Evolutionary conservation across 2,329 filamentous ascomycete genomes (phyloP).

Genomic region (Stemphylium vesicarium): DNA sequence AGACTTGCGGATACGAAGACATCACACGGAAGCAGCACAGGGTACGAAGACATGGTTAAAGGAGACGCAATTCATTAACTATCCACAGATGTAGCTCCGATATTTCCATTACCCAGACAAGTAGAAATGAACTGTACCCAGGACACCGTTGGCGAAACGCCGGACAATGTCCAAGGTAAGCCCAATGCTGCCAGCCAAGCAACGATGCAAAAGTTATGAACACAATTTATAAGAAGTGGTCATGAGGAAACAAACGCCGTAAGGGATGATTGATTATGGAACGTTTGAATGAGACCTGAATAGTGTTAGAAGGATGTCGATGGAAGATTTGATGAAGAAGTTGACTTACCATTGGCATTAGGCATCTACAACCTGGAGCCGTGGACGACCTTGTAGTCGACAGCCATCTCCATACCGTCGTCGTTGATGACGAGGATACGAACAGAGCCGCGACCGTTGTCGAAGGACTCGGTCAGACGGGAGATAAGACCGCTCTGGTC

Average conservation of each 20-base stretch:
- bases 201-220: slow-evolving; percentile 47
- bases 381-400: slow-evolving; percentile 99
- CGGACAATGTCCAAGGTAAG: slow-evolving; percentile 21
- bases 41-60: slow-evolving; percentile 7
- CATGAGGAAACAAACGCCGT: slow-evolving; percentile 44
- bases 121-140: slow-evolving; percentile 26
- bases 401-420: slow-evolving; percentile 88
- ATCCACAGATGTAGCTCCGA: slow-evolving; percentile 45
- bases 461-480: slow-evolving; percentile 83
- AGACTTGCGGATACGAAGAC: background rate
- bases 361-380: slow-evolving; percentile 65
- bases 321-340: background rate
- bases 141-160: slow-evolving; percentile 24
- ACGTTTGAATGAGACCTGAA: slow-evolving; percentile 36
- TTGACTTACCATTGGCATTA: slow-evolving; percentile 40
- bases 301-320: slow-evolving; percentile 20
- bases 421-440: slow-evolving; percentile 96
- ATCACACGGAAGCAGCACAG: background rate
- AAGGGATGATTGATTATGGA: slow-evolving; percentile 40
- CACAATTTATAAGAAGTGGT: slow-evolving; percentile 44
- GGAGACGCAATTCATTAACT: slow-evolving; percentile 46
- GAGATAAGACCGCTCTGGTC: slow-evolving; percentile 90
- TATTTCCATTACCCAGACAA: slow-evolving; percentile 35
- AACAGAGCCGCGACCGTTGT: slow-evolving; percentile 89
- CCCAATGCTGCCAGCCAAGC: slow-evolving; percentile 29